phyloP scores from a whole-genome alignment of 2,329 filamentous ascomycete species.

The Biscogniauxia mediterranea region DNA sequence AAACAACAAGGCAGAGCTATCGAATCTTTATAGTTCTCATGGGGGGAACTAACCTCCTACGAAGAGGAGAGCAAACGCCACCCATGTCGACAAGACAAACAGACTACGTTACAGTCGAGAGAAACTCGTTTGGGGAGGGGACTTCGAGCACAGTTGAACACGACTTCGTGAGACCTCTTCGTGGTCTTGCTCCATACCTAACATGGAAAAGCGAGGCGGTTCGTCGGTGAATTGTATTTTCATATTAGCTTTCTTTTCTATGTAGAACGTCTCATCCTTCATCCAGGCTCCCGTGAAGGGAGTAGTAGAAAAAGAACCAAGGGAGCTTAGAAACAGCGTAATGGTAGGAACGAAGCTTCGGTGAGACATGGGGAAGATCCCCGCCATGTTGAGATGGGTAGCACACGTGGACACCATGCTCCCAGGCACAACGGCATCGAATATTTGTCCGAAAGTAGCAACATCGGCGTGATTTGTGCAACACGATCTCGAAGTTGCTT shows the following conservation, averaged over 20 bases:
- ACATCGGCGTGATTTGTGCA: background rate
- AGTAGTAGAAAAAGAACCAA: background rate
- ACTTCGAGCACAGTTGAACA: constrained; percentile 6
- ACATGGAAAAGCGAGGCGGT: constrained; percentile 20
- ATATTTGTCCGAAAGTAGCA: background rate
- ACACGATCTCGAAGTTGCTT: constrained; percentile 4
- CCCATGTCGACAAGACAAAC: background rate
- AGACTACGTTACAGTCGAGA: background rate
- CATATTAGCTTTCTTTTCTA: background rate
- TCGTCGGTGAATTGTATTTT: constrained; percentile 1
- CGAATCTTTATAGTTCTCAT: background rate
- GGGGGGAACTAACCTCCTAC: background rate
- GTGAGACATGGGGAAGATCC: constrained; percentile 4
- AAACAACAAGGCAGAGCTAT: background rate
- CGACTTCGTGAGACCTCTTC: constrained; percentile 17
- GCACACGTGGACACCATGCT: background rate
- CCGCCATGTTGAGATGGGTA: background rate
- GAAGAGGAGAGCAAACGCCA: background rate
- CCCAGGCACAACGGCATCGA: background rate
- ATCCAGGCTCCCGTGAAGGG: background rate
- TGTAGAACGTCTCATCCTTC: background rate
- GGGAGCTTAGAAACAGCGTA: background rate
- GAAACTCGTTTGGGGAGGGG: background rate
- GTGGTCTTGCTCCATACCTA: constrained; percentile 8
- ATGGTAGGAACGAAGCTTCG: background rate